These are phyloP conservation scores for Leptomonas pyrrhocoris DNA, from an alignment of 208 protist genomes.

Conservation along the genomic window DNA sequence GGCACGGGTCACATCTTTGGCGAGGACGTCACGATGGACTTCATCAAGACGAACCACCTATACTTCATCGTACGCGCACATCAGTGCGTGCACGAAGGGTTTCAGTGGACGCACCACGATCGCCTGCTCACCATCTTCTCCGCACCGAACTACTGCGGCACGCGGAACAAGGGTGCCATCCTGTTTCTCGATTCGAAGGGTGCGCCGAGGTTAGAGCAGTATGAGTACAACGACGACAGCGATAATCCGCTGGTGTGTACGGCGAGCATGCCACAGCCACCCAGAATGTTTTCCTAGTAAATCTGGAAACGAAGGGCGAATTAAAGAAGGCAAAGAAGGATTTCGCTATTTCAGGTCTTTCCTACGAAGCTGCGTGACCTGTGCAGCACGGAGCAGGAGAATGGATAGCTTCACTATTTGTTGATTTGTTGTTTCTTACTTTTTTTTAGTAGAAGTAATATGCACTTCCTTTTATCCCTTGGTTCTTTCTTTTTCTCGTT, in stretches of 20 bases:
- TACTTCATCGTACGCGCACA: conserved; percentile 99
- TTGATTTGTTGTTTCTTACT: neutral
- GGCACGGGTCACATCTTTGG: conserved; percentile 99
- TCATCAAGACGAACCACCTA: conserved; percentile 96
- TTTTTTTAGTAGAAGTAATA: neutral
- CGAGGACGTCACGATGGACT: conserved; percentile 96
- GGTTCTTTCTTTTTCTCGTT: too few species aligned
- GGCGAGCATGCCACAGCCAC: conserved; percentile 15
- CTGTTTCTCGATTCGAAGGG: conserved; percentile 63
- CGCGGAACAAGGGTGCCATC: conserved; percentile 99
- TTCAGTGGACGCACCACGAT: conserved; percentile 98
- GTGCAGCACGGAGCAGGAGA: neutral
- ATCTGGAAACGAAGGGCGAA: conserved; percentile 2
- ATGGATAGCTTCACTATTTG: neutral
- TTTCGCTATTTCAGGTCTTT: neutral
- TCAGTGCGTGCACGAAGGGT: conserved; percentile 97
- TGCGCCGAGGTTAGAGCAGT: conserved; percentile 66
- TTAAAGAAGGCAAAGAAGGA: neutral
- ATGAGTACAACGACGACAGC: conserved; percentile 37
- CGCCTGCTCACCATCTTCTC: conserved; percentile 99
- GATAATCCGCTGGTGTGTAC: conserved; percentile 19
- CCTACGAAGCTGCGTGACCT: neutral
- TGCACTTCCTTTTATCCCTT: too few species aligned
- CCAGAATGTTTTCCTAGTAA: conserved; percentile 30
- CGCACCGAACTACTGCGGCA: conserved; percentile 99